Evolutionary conservation across 164 flowering plant species (phyloP), one percentile per base, ranked within the genome.

Genomic region (Vitis riparia): DNA sequence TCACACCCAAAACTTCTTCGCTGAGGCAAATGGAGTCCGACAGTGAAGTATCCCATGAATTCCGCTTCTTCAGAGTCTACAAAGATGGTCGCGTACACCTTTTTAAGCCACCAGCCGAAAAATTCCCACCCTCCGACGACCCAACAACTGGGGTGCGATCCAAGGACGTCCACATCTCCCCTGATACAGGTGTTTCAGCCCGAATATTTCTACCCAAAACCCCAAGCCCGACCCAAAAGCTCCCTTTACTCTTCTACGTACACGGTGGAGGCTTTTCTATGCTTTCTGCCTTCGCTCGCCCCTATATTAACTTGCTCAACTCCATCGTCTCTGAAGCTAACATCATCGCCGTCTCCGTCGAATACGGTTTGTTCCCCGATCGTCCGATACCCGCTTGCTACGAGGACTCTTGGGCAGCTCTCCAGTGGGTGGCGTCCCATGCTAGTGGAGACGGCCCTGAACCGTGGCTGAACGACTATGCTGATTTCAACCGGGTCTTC

Each of bases 261-360:
- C 89, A 83, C 68, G 89, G 87, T 12, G 87, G 87, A 1, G 89
- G 74, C 2, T 85, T 85, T 59, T 70, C 76, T 71, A 47, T 72
- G 13, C 59, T 15, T 14, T 71, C 86, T 23, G 76, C 88, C 59
- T 79, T 75, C 55, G 19, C 70, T 3, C 19, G 65, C 2, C 2
- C 0, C 7, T 61, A 55, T 68, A 72, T 76, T 58, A 27, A 59
- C 64, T 63, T 16, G 76, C 65, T 81, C 50, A 56, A 44, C 32
- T 2, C 66, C 16, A 47, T 81, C n/a, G 82, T 60, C 32, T 61
- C 77, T 27, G 69, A 72, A 57, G 75, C 83, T 29, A 51, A 60
- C 14, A 76, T 55, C 59, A 37, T 79, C 11, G 82, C 76, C 11
- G 72, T 81, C 2, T 85, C 85, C 10, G 75, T 85, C 1, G 82